These are phyloP conservation scores for Colletotrichum zoysiae DNA, from an alignment of 2,329 filamentous ascomycete species.

Conservation along the genomic window DNA sequence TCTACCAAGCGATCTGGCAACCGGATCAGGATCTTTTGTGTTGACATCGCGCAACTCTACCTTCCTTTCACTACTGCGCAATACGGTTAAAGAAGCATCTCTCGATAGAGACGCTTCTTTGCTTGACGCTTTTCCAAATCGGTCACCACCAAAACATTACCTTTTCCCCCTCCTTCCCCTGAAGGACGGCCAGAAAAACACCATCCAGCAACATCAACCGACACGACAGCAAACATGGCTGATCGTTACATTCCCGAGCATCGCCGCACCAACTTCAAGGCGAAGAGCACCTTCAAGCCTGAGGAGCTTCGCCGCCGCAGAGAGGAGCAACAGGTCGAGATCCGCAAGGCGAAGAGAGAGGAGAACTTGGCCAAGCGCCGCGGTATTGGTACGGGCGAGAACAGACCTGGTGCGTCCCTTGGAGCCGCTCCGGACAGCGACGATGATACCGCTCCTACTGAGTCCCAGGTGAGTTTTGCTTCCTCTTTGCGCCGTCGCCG, in stretches of 20 bases:
- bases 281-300: conserved; percentile 98
- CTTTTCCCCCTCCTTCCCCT: conserved; percentile 22
- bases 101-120: conserved; percentile 24
- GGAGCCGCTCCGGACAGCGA: conserved; percentile 95
- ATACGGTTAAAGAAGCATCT: conserved; percentile 10
- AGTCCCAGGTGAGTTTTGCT: conserved; percentile 84
- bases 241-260: conserved; percentile 99
- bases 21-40: conserved; percentile 13
- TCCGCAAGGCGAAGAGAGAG: conserved; percentile 97
- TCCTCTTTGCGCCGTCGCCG: conserved; percentile 31
- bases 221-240: conserved; percentile 77
- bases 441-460: conserved; percentile 94
- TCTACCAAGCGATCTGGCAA: conserved; percentile 28
- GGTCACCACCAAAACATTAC: conserved; percentile 19
- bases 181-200: conserved; percentile 31
- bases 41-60: conserved; percentile 19
- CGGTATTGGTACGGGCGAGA: conserved; percentile 87
- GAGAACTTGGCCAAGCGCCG: conserved; percentile 98
- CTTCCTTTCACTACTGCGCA: conserved; percentile 23
- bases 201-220: conserved; percentile 22
- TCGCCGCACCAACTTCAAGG: conserved; percentile 99
- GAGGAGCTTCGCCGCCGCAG: conserved; percentile 98
- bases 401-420: conserved; percentile 83
- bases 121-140: conserved; percentile 13
- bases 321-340: conserved; percentile 99